phyloP scores from a whole-genome alignment of 225 moss, liverwort and hornwort genomes.

The Pseudisothecium myosuroides region DNA sequence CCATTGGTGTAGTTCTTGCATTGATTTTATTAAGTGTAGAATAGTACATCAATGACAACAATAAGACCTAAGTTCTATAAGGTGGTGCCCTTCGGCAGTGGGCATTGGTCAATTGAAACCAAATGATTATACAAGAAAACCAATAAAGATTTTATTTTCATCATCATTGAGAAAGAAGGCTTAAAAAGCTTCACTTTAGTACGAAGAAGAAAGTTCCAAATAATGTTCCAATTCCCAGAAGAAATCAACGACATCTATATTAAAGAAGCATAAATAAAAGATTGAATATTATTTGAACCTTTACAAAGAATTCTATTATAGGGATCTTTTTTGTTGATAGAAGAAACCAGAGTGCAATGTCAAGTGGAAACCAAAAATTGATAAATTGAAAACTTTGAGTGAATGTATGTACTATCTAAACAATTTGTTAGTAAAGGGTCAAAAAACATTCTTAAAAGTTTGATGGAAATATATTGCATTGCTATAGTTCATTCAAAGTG shows the following conservation, averaged over 20 bases:
- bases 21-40: neutral
- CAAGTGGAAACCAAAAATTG: neutral
- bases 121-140: neutral
- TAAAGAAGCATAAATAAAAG: neutral
- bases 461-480: neutral
- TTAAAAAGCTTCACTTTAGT: neutral
- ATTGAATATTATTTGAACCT: neutral
- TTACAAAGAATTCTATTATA: neutral
- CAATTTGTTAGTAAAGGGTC: neutral
- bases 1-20: neutral
- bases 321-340: accelerated
- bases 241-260: neutral
- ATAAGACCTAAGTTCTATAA: neutral
- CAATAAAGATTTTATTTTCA: neutral
- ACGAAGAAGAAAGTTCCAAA: neutral
- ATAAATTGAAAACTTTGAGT: neutral
- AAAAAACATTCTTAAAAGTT: neutral
- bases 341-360: neutral
- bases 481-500: neutral
- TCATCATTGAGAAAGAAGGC: neutral
- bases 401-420: neutral
- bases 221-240: neutral
- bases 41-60: neutral
- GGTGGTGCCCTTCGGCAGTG: accelerated
- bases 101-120: neutral